phyloP scores from a whole-genome alignment of 2,329 filamentous ascomycete species.

The Aureobasidium sp. region DNA sequence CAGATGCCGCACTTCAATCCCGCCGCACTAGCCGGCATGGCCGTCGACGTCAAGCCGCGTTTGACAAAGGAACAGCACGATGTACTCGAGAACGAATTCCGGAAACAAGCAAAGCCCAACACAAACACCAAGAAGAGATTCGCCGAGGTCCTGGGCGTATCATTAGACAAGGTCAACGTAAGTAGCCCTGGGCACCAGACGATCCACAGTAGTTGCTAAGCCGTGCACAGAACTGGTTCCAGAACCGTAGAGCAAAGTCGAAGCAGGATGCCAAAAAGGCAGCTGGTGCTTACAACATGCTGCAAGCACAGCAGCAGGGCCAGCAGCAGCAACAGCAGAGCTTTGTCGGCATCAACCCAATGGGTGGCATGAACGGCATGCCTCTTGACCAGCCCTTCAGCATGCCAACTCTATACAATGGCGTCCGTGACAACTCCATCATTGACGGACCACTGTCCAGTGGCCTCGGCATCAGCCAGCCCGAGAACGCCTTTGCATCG shows the following conservation, averaged over 20 bases:
- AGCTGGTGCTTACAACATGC: slow-evolving; percentile 25
- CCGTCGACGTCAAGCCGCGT: slow-evolving; percentile 42
- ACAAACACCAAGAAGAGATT: slow-evolving; percentile 46
- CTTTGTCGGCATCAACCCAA: slow-evolving; percentile 13
- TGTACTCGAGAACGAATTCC: slow-evolving; percentile 44
- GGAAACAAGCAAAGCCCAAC: slow-evolving; percentile 43
- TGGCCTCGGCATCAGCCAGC: slow-evolving; percentile 16
- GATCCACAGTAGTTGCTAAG: background rate
- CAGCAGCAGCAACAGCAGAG: slow-evolving; percentile 14
- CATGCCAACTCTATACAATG: slow-evolving; percentile 25
- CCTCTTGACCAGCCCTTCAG: slow-evolving; percentile 29
- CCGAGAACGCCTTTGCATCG: background rate
- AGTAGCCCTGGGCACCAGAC: slow-evolving; percentile 22
- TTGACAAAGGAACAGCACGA: slow-evolving; percentile 49
- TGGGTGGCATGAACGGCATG: slow-evolving; percentile 19
- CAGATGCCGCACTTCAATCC: slow-evolving; percentile 17
- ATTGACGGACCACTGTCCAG: slow-evolving; percentile 16
- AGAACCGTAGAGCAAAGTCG: slow-evolving; percentile 46
- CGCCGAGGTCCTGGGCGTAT: slow-evolving; percentile 41
- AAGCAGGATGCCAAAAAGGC: slow-evolving; percentile 48
- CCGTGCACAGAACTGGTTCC: slow-evolving; percentile 44
- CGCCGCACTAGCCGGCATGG: slow-evolving; percentile 24
- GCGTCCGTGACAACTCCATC: slow-evolving; percentile 24
- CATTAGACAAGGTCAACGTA: slow-evolving; percentile 49
- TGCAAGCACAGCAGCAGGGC: slow-evolving; percentile 19